Conservation (phyloP, 768 basidiomycete species). For the Pleurotus giganteus region DNA sequence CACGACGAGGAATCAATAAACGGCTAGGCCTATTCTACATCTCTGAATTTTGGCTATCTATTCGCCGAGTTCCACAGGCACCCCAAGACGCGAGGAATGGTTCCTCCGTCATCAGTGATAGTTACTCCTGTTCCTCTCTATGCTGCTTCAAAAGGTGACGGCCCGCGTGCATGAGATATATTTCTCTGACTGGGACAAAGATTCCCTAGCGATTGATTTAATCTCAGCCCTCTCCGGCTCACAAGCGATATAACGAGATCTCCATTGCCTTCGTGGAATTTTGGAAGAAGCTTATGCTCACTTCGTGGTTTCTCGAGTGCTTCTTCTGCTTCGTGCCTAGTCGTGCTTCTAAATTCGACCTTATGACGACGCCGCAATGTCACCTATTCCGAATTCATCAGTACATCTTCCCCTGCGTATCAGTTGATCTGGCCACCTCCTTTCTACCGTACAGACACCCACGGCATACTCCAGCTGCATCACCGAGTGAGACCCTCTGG, state of each 20-base stretch:
- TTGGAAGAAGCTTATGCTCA: not conserved
- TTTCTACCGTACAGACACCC: not conserved
- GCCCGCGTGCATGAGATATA: too few relatives aligned
- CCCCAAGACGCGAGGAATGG: too few relatives aligned
- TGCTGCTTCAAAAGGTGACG: too few relatives aligned
- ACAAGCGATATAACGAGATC: conserved; percentile 1
- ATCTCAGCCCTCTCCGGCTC: not conserved
- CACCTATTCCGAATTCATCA: not conserved
- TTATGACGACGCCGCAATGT: not conserved
- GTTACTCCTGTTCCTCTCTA: too few relatives aligned
- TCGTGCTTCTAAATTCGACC: not conserved
- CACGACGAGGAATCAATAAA: too few relatives aligned
- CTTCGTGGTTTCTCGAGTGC: not conserved
- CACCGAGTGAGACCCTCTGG: not conserved
- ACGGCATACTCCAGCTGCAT: not conserved
- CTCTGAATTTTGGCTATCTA: too few relatives aligned
- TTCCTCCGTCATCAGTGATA: too few relatives aligned
- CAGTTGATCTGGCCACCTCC: not conserved
- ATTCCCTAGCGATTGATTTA: not conserved
- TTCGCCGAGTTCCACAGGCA: too few relatives aligned
- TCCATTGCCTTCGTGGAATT: conserved; percentile 3
- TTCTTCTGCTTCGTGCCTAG: not conserved
- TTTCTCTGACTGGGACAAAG: too few relatives aligned
- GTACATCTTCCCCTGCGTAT: not conserved
- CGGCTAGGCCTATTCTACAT: too few relatives aligned